These are phyloP conservation scores for Daedaleopsis nitida DNA, from an alignment of 768 basidiomycete genomes.

Conservation along the genomic window DNA sequence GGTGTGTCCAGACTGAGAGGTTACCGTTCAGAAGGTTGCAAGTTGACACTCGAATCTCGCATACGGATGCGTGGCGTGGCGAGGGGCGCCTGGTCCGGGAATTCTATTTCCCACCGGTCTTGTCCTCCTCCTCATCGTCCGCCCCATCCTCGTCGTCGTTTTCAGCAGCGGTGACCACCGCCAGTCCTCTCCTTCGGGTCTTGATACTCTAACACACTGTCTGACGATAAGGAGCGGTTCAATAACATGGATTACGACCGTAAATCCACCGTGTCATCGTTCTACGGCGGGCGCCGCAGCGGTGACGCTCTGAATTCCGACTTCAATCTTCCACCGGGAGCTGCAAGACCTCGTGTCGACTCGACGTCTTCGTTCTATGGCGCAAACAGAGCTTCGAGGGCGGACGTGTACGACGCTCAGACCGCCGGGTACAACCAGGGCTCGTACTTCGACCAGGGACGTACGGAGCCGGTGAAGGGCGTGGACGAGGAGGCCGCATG, in stretches of 20 bases:
- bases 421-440: slow-evolving; percentile 75
- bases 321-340: slow-evolving; percentile 36
- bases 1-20: background rate
- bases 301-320: slow-evolving; percentile 62
- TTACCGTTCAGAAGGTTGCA: no score
- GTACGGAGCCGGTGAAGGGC: slow-evolving; percentile 77
- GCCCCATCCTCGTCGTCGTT: background rate
- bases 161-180: no score
- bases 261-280: slow-evolving; percentile 79
- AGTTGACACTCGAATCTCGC: no score
- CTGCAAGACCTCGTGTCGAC: slow-evolving; percentile 57
- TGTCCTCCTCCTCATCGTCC: slow-evolving; percentile 4
- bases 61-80: background rate
- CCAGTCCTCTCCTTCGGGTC: background rate
- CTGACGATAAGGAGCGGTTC: background rate
- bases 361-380: slow-evolving; percentile 66
- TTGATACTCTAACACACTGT: no score
- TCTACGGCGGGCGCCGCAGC: slow-evolving; percentile 71
- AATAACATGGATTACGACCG: slow-evolving; percentile 70
- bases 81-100: background rate
- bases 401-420: slow-evolving; percentile 41
- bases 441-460: slow-evolving; percentile 68
- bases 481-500: slow-evolving; percentile 77
- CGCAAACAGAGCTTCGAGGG: slow-evolving; percentile 38
- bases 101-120: slow-evolving; percentile 8